Evolutionary conservation across 306 rosid species (phyloP).

Genomic region (Begonia peltatifolia): DNA sequence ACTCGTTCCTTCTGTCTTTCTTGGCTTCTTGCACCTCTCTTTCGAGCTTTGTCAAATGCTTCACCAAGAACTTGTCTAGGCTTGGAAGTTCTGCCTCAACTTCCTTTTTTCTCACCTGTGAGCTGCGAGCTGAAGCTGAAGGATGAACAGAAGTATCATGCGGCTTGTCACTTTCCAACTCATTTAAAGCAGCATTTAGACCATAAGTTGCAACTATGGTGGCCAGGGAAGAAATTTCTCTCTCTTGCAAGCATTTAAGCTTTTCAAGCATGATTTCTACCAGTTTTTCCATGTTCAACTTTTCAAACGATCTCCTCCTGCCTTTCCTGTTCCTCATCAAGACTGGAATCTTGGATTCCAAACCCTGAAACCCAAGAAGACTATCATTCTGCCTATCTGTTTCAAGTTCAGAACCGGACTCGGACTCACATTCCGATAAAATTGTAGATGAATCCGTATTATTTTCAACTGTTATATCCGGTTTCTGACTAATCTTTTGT

Average conservation of each 20-base stretch:
- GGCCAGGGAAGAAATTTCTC: conserved; percentile 83
- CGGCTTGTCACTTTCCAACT: conserved; percentile 43
- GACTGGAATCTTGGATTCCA: conserved; percentile 27
- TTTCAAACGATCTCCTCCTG: conserved; percentile 50
- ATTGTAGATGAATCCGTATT: conserved; percentile 28
- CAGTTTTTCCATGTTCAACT: conserved; percentile 31
- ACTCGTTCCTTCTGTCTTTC: conserved; percentile 29
- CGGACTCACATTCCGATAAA: conserved; percentile 47
- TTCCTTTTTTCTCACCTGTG: conserved; percentile 32
- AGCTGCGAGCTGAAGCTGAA: conserved; percentile 25
- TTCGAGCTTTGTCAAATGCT: conserved; percentile 76
- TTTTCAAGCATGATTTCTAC: conserved; percentile 63
- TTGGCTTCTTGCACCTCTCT: conserved; percentile 78
- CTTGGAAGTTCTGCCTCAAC: conserved; percentile 55
- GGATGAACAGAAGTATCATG: conserved; percentile 26
- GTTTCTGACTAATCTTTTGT: conserved; percentile 73
- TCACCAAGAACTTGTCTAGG: conserved; percentile 76
- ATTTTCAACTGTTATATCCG: conserved; percentile 36
- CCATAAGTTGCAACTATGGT: conserved; percentile 91
- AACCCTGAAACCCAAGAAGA: conserved; percentile 15
- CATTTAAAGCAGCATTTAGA: conserved; percentile 71
- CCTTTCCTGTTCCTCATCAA: conserved; percentile 24
- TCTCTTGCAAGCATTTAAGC: conserved; percentile 75
- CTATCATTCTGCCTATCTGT: conserved; percentile 19
- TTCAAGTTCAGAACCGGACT: conserved; percentile 40